A percentile compares a stretch with the other conserved stretches of the same genome.
phyloP scores from a whole-genome alignment of 2,329 filamentous ascomycete species.

The Penicillium occitanis region DNA sequence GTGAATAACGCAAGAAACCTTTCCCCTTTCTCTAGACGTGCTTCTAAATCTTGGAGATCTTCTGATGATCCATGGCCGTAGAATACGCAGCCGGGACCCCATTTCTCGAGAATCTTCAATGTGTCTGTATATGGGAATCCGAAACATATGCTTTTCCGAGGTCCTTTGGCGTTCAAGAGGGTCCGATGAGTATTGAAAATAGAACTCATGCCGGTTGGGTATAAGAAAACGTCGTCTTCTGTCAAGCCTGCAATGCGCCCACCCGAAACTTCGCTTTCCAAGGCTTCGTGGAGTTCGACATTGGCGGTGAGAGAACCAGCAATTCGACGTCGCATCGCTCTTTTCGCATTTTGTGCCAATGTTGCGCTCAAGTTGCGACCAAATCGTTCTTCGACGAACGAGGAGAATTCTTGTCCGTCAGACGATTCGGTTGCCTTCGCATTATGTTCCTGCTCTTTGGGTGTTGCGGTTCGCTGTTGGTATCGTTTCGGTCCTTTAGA shows the following conservation, averaged over 20 bases:
- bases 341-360: conserved; percentile 76
- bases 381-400: conserved; percentile 91
- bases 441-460: conserved; percentile 39
- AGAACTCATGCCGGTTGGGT: conserved; percentile 88
- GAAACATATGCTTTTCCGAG: conserved; percentile 72
- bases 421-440: conserved; percentile 28
- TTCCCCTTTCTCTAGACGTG: conserved; percentile 68
- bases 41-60: conserved; percentile 82
- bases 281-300: conserved; percentile 62
- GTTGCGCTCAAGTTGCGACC: conserved; percentile 83
- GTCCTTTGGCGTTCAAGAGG: conserved; percentile 64
- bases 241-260: conserved; percentile 58
- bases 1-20: conserved; percentile 82
- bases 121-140: conserved; percentile 99
- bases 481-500: conserved; percentile 78
- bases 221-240: conserved; percentile 86
- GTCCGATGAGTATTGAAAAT: conserved; percentile 86
- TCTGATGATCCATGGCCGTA: conserved; percentile 76
- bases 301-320: conserved; percentile 78
- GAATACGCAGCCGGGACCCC: conserved; percentile 83
- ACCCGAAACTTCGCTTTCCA: conserved; percentile 44
- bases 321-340: conserved; percentile 83
- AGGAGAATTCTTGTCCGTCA: conserved; percentile 65
- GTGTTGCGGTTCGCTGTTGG: conserved; percentile 61
- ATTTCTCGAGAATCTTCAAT: conserved; percentile 91